These are phyloP conservation scores for Cutaneotrichosporon curvatum DNA, from an alignment of 1,284 basidiomycete species.

Conservation along the genomic window DNA sequence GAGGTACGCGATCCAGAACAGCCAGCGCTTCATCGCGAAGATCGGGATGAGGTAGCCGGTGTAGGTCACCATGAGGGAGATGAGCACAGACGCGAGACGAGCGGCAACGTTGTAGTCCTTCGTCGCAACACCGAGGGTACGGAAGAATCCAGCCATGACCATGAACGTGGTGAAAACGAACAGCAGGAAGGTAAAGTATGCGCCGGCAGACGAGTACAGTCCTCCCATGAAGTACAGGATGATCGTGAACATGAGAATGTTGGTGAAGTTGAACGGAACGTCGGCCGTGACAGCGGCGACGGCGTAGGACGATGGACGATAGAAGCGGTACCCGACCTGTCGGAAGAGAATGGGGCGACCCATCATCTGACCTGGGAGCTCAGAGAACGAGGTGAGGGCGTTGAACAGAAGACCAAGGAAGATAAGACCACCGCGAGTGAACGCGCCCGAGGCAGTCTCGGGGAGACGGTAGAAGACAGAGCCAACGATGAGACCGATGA, in stretches of 20 bases:
- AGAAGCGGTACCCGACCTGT: constrained; percentile 68
- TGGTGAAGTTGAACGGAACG: constrained; percentile 48
- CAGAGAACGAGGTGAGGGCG: constrained; percentile 50
- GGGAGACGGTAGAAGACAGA: constrained; percentile 68
- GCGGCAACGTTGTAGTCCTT: constrained; percentile 51
- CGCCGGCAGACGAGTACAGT: constrained; percentile 46
- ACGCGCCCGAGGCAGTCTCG: constrained; percentile 66
- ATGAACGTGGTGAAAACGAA: constrained; percentile 45
- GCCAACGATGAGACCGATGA: constrained; percentile 63
- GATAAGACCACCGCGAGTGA: constrained; percentile 78
- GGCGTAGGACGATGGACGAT: constrained; percentile 54
- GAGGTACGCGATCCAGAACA: constrained; percentile 63
- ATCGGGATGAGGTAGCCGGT: constrained; percentile 48
- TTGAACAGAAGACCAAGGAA: constrained; percentile 68
- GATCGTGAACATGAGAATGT: constrained; percentile 50
- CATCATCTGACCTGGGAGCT: constrained; percentile 54
- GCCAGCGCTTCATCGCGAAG: constrained; percentile 73
- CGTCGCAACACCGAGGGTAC: constrained; percentile 49
- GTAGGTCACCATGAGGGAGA: constrained; percentile 48
- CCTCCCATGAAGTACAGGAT: constrained; percentile 49
- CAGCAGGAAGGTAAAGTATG: constrained; percentile 46
- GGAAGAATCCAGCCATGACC: constrained; percentile 46
- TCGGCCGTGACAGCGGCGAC: constrained; percentile 46
- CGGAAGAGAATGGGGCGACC: constrained; percentile 62
- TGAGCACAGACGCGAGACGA: constrained; percentile 49